Evolutionary conservation across 2,329 filamentous ascomycete species (phyloP).

Genomic region (Basipetospora sp.): DNA sequence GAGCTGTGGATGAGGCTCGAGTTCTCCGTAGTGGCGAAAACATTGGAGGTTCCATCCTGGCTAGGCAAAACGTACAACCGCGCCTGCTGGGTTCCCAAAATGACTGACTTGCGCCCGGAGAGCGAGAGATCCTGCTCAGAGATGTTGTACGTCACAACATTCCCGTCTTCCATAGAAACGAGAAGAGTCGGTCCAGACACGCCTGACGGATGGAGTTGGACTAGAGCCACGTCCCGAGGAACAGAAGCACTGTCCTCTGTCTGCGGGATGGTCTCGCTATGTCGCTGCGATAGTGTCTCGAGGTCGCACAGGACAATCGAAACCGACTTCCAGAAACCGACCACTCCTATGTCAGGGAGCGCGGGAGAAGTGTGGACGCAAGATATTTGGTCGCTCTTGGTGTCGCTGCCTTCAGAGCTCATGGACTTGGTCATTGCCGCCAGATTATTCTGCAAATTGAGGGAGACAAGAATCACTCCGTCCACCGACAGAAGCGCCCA

Average conservation of each 20-base stretch:
- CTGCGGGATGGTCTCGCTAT: conserved; percentile 46
- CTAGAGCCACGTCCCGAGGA: conserved; percentile 66
- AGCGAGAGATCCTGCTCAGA: conserved; percentile 46
- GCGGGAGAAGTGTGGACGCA: conserved; percentile 62
- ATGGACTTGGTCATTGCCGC: conserved; percentile 36
- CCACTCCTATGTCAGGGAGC: conserved; percentile 52
- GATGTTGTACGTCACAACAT: conserved; percentile 70
- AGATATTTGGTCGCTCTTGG: conserved; percentile 56
- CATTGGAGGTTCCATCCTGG: conserved; percentile 51
- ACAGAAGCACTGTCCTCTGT: conserved; percentile 58
- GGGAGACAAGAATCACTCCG: conserved; percentile 55
- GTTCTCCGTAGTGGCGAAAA: conserved; percentile 89
- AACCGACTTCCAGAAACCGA: conserved; percentile 80
- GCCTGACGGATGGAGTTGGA: conserved; percentile 54
- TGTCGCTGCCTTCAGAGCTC: conserved; percentile 34
- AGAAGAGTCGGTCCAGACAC: conserved; percentile 58
- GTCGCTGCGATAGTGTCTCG: conserved; percentile 47
- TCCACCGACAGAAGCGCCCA: conserved; percentile 61
- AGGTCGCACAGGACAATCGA: conserved; percentile 61
- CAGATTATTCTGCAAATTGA: conserved; percentile 48
- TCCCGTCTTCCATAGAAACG: conserved; percentile 82
- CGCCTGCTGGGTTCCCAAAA: conserved; percentile 74
- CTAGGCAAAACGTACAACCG: conserved; percentile 65
- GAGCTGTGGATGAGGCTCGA: conserved; percentile 84
- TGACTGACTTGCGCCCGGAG: conserved; percentile 62